Base-by-base conservation (phyloP, 2,329 filamentous ascomycete genomes). In the Phyllosticta paracitricarpa region DNA sequence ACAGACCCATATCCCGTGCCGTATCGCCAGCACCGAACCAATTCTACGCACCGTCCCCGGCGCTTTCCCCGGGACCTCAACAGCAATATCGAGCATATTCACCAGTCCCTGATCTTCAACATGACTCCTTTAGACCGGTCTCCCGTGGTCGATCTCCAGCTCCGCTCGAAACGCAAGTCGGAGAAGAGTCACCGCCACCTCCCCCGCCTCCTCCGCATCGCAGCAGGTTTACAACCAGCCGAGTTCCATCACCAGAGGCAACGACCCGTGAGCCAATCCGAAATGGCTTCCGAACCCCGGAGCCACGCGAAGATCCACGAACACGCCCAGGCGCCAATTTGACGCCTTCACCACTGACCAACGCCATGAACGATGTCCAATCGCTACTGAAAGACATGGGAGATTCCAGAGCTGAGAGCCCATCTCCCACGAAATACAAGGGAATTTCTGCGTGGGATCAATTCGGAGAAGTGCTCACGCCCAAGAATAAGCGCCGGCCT, bases 281-380 rank as follows among this genome's bases (percentile, higher is more conserved):
- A 62, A 63, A 70, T 82, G 63, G 80, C 73, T 64, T 71, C 62
- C 79, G 79, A 6, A 89, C 89, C 1, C 87, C 88, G 0, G 80
- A 78, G 40, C 87, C 86, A 2, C 84, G 84, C 3, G n/a, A 48
- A n/a, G 40, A 48, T 7, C 40, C 40, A 17, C 40, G 40, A 48
- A 70, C 70, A 9, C n/a, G 56, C n/a, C 63, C 62, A 53, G 64
- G 66, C 56, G 66, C 64, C 24, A 81, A 54, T 78, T 79, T 51
- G 72, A 99, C 94, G 0, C 94, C 94, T 1, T 97, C 94, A 2
- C 94, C 94, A 0, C 78, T 99, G 2, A 83, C 94, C 63, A 91
- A 92, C 72, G 94, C 94, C 1, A 99, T 99, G 91, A 93, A 97
- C 70, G 93, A 95, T 73, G 92, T 99, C 3, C 97, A 97, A 85